These are phyloP conservation scores for Trypanosoma boissoni DNA, from an alignment of 208 protist species.

Conservation along the genomic window DNA sequence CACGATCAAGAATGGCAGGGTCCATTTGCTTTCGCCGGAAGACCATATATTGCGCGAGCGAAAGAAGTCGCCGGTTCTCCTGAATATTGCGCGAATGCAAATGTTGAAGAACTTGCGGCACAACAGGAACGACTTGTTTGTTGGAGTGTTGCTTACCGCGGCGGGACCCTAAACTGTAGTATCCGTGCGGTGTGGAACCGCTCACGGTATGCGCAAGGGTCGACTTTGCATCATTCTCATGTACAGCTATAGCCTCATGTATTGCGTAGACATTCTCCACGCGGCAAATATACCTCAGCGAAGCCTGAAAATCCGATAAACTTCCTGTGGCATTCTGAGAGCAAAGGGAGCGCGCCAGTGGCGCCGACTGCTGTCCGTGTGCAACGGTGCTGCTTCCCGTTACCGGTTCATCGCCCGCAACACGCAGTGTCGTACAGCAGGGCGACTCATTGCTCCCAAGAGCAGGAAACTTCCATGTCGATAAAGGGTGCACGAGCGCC, in stretches of 20 bases:
- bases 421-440: background rate
- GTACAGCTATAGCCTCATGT: background rate
- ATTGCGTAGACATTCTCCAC: conserved; percentile 20
- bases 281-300: too few relatives aligned
- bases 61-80: background rate
- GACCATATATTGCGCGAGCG: background rate
- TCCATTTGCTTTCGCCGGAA: conserved; percentile 23
- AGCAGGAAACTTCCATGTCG: conserved; percentile 22
- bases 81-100: conserved; percentile 11
- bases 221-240: background rate
- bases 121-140: conserved; percentile 37
- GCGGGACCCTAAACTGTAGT: conserved; percentile 69
- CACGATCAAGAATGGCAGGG: conserved; percentile 27
- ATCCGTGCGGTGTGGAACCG: conserved; percentile 39
- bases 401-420: too few relatives aligned
- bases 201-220: background rate
- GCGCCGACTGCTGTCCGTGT: too few relatives aligned
- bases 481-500: conserved; percentile 9
- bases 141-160: conserved; percentile 46
- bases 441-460: conserved; percentile 10
- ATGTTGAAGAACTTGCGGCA: conserved; percentile 37
- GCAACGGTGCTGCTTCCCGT: too few relatives aligned
- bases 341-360: too few relatives aligned
- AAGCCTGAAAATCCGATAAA: too few relatives aligned
- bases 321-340: too few relatives aligned